phyloP scores from a whole-genome alignment of 2,329 filamentous ascomycete species.

The Sphaerulina musiva region DNA sequence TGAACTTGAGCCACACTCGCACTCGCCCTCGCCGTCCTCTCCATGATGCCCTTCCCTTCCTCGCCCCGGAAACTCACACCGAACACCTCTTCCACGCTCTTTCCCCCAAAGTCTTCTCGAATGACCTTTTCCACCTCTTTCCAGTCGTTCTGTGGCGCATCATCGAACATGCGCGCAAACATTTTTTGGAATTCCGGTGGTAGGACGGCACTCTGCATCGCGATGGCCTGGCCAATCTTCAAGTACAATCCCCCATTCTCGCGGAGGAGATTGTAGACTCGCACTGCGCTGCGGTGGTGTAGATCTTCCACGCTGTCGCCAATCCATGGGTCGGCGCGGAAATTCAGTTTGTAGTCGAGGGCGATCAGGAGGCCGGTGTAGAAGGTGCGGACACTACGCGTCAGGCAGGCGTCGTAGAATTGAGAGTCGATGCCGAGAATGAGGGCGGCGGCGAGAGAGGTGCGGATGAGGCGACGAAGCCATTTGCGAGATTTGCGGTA shows the following conservation, averaged over 20 bases:
- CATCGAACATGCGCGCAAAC: conserved; percentile 96
- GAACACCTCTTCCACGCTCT: conserved; percentile 81
- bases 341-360: conserved; percentile 94
- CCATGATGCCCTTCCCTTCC: conserved; percentile 58
- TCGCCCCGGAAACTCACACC: conserved; percentile 64
- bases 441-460: conserved; percentile 54
- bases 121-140: conserved; percentile 78
- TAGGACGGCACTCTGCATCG: conserved; percentile 92
- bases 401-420: conserved; percentile 71
- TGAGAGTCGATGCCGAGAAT: conserved; percentile 65
- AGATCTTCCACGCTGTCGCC: conserved; percentile 69
- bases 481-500: conserved; percentile 67
- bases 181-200: conserved; percentile 93
- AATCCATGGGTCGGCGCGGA: conserved; percentile 68
- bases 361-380: conserved; percentile 71
- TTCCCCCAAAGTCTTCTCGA: conserved; percentile 72
- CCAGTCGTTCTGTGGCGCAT: conserved; percentile 91
- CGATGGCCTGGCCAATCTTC: conserved; percentile 97
- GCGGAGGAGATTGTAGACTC: conserved; percentile 72
- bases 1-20: conserved; percentile 96
- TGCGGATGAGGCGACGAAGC: conserved; percentile 63
- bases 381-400: conserved; percentile 76
- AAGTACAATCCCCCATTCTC: conserved; percentile 89
- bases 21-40: conserved; percentile 66
- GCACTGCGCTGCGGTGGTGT: conserved; percentile 75